These are phyloP conservation scores for Corymbia calophylla DNA, from an alignment of 441 rosid species.

Conservation along the genomic window DNA sequence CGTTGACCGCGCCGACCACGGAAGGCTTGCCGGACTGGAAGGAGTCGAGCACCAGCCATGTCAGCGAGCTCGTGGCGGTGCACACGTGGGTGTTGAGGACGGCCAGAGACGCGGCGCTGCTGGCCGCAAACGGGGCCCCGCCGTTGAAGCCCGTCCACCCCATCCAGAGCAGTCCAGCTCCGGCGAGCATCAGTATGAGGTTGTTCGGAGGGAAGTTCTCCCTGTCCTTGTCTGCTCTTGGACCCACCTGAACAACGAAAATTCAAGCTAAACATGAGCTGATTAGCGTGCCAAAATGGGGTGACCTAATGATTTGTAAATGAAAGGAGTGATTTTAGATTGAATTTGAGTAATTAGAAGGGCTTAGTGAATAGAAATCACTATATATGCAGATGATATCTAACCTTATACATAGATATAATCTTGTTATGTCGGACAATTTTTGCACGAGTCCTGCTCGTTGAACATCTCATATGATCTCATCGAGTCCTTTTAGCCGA, in stretches of 20 bases:
- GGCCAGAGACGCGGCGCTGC: not conserved
- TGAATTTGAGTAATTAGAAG: not conserved
- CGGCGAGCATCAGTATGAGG: not conserved
- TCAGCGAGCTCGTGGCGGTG: not conserved
- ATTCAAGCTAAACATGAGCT: not conserved
- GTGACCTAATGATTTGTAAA: not conserved
- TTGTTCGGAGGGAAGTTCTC: not conserved
- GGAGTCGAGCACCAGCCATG: not conserved
- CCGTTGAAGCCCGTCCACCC: not conserved
- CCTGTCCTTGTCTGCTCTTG: not conserved
- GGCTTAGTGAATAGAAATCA: not conserved
- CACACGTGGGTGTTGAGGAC: not conserved
- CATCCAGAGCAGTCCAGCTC: not conserved
- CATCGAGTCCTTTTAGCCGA: not conserved
- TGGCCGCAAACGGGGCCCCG: not conserved
- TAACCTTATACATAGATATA: too few species aligned
- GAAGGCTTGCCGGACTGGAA: not conserved
- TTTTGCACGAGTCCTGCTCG: not conserved
- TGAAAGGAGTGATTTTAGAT: not conserved
- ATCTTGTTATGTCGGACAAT: not conserved
- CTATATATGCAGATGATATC: not conserved
- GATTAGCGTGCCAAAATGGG: not conserved
- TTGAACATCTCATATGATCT: too few species aligned
- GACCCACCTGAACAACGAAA: not conserved
- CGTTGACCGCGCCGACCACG: not conserved